Percentiles rank a stretch among this genome's conserved stretches.
phyloP scores from a whole-genome alignment of 208 protist species.

The Leishmania major region DNA sequence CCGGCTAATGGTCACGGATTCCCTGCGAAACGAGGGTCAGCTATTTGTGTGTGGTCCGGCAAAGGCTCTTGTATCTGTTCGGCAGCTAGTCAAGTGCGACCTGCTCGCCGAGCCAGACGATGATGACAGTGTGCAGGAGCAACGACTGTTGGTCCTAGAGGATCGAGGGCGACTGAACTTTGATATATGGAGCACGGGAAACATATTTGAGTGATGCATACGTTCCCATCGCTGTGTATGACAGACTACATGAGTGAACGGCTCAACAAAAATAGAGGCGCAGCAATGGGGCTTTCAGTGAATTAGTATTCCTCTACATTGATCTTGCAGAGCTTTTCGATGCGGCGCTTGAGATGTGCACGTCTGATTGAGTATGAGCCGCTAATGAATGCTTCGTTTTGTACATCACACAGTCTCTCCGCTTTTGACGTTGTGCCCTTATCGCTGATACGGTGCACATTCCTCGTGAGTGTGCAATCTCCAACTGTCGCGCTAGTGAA shows the following conservation, averaged over 20 bases:
- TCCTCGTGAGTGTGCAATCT: not conserved
- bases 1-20: slow-evolving; percentile 24
- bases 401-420: not conserved
- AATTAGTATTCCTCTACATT: not conserved
- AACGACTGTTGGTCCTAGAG: slow-evolving; percentile 63
- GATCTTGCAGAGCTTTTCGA: not conserved
- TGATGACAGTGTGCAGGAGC: slow-evolving; percentile 74
- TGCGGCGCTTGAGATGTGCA: not conserved
- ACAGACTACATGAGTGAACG: not conserved
- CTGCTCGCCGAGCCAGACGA: slow-evolving; percentile 66
- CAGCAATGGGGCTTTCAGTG: not conserved
- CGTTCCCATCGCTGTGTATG: not conserved
- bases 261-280: not conserved
- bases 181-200: slow-evolving; percentile 75
- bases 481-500: not conserved
- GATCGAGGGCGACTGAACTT: slow-evolving; percentile 62
- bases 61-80: slow-evolving; percentile 52
- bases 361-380: not conserved
- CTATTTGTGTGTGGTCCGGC: slow-evolving; percentile 81
- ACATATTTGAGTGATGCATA: slow-evolving; percentile 42
- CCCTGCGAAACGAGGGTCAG: slow-evolving; percentile 36
- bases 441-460: not conserved
- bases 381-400: not conserved
- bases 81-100: slow-evolving; percentile 40
- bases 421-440: not conserved